Evolutionary conservation across 164 flowering plant genomes (phyloP).

Genomic region (Amborella trichopoda): DNA sequence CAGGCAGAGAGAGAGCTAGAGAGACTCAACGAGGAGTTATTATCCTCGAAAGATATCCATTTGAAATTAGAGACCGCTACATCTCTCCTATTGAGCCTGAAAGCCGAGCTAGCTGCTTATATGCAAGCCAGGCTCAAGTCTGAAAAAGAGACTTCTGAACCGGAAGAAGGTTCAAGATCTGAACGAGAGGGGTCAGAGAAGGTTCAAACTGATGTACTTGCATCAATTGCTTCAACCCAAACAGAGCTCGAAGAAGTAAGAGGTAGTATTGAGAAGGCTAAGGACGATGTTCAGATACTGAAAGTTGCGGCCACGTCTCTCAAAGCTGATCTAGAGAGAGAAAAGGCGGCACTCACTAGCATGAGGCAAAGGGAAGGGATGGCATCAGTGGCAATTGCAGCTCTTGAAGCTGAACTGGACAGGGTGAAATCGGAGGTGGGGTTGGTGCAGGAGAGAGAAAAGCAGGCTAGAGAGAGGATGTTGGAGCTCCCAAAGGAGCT

Average conservation of each 20-base stretch:
- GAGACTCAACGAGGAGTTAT: conserved; percentile 35
- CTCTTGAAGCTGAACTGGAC: conserved; percentile 76
- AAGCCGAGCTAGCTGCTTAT: conserved; percentile 68
- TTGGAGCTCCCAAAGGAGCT: conserved; percentile 63
- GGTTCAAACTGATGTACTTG: conserved; percentile 36
- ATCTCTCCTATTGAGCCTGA: conserved; percentile 38
- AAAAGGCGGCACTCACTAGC: conserved; percentile 46
- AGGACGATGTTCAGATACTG: conserved; percentile 45
- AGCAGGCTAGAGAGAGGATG: conserved; percentile 63
- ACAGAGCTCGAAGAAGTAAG: conserved; percentile 80
- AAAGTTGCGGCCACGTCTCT: conserved; percentile 65
- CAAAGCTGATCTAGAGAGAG: conserved; percentile 52
- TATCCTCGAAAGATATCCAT: conserved; percentile 46
- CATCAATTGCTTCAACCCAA: conserved; percentile 43
- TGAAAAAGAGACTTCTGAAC: conserved; percentile 17
- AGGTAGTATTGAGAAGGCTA: conserved; percentile 60
- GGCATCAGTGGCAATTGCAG: conserved; percentile 67
- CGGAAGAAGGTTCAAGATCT: conserved; percentile 7
- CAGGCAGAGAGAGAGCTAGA: conserved; percentile 74
- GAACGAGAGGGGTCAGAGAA: conserved; percentile 20
- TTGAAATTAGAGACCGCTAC: conserved; percentile 57
- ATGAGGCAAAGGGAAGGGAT: conserved; percentile 80
- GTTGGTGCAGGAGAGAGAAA: conserved; percentile 48
- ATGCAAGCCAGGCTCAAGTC: conserved; percentile 52
- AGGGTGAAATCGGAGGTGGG: conserved; percentile 45